A percentile compares a stretch with the other conserved stretches of the same genome.
These are phyloP conservation scores for Halophytophthora polymorphica DNA, from an alignment of 352 stramenopile genomes.

Conservation along the genomic window DNA sequence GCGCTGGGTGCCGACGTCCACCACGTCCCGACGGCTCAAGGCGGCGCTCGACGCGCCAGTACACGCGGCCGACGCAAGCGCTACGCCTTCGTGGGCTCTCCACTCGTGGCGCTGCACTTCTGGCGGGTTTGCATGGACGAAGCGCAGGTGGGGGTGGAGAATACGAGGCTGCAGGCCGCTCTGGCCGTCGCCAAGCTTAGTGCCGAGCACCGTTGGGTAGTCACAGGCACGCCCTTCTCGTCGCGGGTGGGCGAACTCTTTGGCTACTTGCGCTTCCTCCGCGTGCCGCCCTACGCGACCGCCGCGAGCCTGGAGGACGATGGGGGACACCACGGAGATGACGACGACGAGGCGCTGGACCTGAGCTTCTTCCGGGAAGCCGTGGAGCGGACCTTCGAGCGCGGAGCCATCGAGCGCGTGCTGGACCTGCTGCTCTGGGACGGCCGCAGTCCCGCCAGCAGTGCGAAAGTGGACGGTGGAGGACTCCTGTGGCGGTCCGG, in stretches of 20 bases:
- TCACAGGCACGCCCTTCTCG: constrained; percentile 89
- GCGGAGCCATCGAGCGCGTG: constrained; percentile 37
- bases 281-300: constrained; percentile 36
- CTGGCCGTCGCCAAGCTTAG: constrained; percentile 78
- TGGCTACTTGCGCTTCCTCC: constrained; percentile 75
- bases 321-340: constrained; percentile 1
- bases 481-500: constrained; percentile 73
- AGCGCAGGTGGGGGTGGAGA: constrained; percentile 89
- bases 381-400: constrained; percentile 34
- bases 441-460: constrained; percentile 4
- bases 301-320: neutral
- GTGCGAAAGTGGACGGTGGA: constrained; percentile 16
- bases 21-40: constrained; percentile 49
- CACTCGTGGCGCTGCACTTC: constrained; percentile 81
- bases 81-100: constrained; percentile 87
- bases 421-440: constrained; percentile 52
- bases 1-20: constrained; percentile 79
- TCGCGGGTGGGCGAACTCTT: constrained; percentile 85
- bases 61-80: constrained; percentile 61
- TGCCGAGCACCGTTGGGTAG: constrained; percentile 74
- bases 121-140: constrained; percentile 93
- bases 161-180: constrained; percentile 63
- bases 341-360: constrained; percentile 25
- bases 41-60: constrained; percentile 45
- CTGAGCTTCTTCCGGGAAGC: constrained; percentile 31